A percentile compares a stretch with the other conserved stretches of the same genome.
These are phyloP conservation scores for Fraxinus velutina DNA, from an alignment of 305 asterid genomes.

Conservation along the genomic window DNA sequence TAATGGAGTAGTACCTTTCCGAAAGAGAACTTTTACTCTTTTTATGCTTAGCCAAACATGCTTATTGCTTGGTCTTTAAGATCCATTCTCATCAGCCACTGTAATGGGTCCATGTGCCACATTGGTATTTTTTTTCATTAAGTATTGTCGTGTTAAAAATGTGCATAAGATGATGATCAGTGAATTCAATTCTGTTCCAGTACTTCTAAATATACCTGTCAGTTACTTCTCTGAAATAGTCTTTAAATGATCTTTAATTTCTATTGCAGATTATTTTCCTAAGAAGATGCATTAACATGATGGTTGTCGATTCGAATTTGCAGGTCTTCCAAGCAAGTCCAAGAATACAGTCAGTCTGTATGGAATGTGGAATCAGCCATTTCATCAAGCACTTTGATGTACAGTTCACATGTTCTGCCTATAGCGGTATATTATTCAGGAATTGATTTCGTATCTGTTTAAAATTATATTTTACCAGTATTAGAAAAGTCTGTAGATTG, in stretches of 20 bases:
- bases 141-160: not conserved
- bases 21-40: not conserved
- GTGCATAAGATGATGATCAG: not conserved
- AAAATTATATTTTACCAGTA: constrained; percentile 12
- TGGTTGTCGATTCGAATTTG: constrained; percentile 23
- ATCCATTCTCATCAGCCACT: not conserved
- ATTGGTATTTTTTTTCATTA: too few relatives aligned
- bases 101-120: not conserved
- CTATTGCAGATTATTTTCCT: constrained; percentile 7
- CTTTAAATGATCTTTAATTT: not conserved
- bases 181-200: not conserved
- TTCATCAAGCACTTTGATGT: constrained; percentile 77
- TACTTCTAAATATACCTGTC: not conserved
- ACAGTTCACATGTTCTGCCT: constrained; percentile 68
- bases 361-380: constrained; percentile 71
- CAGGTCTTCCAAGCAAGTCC: constrained; percentile 72
- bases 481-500: not conserved
- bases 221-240: not conserved
- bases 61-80: not conserved
- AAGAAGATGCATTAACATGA: not conserved
- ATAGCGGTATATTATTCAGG: constrained; percentile 42
- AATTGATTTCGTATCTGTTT: not conserved
- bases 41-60: not conserved
- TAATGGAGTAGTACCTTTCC: not conserved
- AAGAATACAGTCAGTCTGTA: constrained; percentile 59